These are phyloP conservation scores for Epithele typhae DNA, from an alignment of 768 basidiomycete genomes.

Conservation along the genomic window DNA sequence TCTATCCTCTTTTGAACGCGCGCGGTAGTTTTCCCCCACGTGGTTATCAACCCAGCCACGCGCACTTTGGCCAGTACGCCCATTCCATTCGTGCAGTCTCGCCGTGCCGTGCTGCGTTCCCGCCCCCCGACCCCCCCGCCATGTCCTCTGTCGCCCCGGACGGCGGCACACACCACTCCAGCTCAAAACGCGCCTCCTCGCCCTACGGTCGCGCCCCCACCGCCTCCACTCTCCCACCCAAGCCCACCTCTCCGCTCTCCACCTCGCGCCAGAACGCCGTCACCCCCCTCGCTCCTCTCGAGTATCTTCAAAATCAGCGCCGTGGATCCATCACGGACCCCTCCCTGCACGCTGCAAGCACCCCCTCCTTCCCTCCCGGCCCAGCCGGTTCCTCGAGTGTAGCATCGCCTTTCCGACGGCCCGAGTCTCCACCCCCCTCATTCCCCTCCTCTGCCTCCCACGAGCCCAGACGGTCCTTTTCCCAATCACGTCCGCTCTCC, in stretches of 20 bases:
- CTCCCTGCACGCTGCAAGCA: constrained; percentile 56
- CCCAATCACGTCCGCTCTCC: constrained; percentile 55
- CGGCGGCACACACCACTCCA: constrained; percentile 2
- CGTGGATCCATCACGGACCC: constrained; percentile 83
- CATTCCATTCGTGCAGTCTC: constrained; percentile 13
- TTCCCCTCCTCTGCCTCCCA: constrained; percentile 18
- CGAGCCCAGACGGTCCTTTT: constrained; percentile 30
- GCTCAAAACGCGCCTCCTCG: constrained; percentile 9
- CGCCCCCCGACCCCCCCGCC: constrained; percentile 6
- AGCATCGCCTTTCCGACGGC: constrained; percentile 21
- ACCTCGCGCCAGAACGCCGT: constrained; percentile 45
- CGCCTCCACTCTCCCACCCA: constrained; percentile 21
- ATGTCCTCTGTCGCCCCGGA: constrained; percentile 10
- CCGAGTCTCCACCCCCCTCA: constrained; percentile 18
- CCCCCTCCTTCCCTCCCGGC: constrained; percentile 17
- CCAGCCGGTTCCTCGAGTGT: constrained; percentile 11
- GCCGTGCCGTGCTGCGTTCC: constrained; percentile 11
- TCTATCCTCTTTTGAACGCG: constrained; percentile 14
- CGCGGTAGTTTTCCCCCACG: constrained; percentile 12
- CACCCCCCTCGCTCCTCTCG: constrained; percentile 68
- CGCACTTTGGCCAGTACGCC: constrained; percentile 16
- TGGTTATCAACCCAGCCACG: constrained; percentile 18
- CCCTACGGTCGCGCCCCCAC: constrained; percentile 18
- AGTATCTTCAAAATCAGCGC: constrained; percentile 77
- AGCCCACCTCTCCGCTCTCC: constrained; percentile 25